phyloP scores from a whole-genome alignment of 805 yeast genomes.

The Candida parachauliodes region DNA sequence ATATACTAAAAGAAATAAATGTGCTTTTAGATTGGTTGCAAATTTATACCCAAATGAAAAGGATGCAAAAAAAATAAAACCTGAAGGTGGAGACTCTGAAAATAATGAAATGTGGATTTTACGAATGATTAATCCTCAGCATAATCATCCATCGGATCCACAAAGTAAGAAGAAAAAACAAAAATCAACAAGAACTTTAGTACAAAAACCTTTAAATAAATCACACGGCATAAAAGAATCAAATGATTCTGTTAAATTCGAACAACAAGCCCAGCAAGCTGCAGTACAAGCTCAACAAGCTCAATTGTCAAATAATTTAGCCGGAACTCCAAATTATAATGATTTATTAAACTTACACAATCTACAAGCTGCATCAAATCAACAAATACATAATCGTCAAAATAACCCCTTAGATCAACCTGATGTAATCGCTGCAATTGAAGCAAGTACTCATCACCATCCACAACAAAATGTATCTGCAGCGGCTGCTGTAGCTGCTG shows the following conservation, averaged over 20 bases:
- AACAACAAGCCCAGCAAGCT: slow-evolving; percentile 8
- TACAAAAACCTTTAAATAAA: slow-evolving; percentile 39
- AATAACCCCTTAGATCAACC: slow-evolving; percentile 9
- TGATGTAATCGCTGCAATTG: slow-evolving; percentile 7
- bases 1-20: slow-evolving; percentile 44
- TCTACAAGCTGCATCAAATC: slow-evolving; percentile 2
- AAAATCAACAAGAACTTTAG: slow-evolving; percentile 38
- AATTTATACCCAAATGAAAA: slow-evolving; percentile 43
- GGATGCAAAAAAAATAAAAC: slow-evolving; percentile 33
- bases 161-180: slow-evolving; percentile 37
- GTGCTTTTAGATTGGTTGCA: slow-evolving; percentile 44
- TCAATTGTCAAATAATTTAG: slow-evolving; percentile 1
- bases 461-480: slow-evolving; percentile 1
- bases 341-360: slow-evolving; percentile 4
- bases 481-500: slow-evolving; percentile 24
- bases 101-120: slow-evolving; percentile 43
- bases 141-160: slow-evolving; percentile 45
- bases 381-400: neutral
- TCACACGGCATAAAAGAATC: neutral
- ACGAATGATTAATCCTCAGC: slow-evolving; percentile 44
- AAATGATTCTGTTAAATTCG: no score
- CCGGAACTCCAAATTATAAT: neutral
- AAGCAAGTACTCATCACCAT: slow-evolving; percentile 6
- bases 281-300: slow-evolving; percentile 5
- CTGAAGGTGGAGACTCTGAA: slow-evolving; percentile 25